Evolutionary conservation across 2,329 filamentous ascomycete species (phyloP).

Genomic region (Trematosphaeria pertusa): DNA sequence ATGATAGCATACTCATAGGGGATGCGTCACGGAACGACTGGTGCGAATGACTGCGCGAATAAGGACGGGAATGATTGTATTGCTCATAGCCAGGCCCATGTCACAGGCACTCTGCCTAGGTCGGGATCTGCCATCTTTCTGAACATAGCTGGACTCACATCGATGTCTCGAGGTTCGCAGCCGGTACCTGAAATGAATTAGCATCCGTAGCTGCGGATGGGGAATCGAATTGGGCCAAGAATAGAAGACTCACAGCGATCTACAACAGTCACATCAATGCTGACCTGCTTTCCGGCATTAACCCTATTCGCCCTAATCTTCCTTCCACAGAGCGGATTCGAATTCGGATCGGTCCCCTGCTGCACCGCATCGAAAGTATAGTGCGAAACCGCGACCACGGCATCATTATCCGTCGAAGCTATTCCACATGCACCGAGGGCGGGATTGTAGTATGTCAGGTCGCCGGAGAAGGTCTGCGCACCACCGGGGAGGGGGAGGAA

Average conservation of each 20-base stretch:
- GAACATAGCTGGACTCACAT: constrained; percentile 59
- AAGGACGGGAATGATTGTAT: not conserved
- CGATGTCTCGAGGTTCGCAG: constrained; percentile 57
- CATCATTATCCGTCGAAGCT: constrained; percentile 60
- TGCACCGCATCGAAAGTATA: constrained; percentile 68
- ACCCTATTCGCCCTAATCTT: constrained; percentile 67
- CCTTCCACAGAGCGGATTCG: constrained; percentile 71
- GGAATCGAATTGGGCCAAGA: not conserved
- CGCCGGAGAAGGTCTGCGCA: constrained; percentile 63
- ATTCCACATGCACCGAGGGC: constrained; percentile 74
- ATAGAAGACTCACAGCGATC: constrained; percentile 63
- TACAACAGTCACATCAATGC: constrained; percentile 69
- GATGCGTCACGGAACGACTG: too few relatives aligned
- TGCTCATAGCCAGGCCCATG: constrained; percentile 59
- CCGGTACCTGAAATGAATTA: constrained; percentile 50
- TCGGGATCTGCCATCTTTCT: constrained; percentile 54
- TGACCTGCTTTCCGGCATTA: constrained; percentile 54
- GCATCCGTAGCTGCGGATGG: not conserved
- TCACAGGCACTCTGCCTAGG: constrained; percentile 56
- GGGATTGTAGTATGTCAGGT: constrained; percentile 73
- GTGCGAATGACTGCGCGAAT: too few relatives aligned
- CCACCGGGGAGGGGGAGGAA: constrained; percentile 62
- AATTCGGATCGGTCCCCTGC: constrained; percentile 61
- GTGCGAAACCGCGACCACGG: constrained; percentile 72
- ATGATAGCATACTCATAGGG: too few relatives aligned